These are phyloP conservation scores for Sporothrix inflata DNA, from an alignment of 2,329 filamentous ascomycete genomes.

Conservation along the genomic window DNA sequence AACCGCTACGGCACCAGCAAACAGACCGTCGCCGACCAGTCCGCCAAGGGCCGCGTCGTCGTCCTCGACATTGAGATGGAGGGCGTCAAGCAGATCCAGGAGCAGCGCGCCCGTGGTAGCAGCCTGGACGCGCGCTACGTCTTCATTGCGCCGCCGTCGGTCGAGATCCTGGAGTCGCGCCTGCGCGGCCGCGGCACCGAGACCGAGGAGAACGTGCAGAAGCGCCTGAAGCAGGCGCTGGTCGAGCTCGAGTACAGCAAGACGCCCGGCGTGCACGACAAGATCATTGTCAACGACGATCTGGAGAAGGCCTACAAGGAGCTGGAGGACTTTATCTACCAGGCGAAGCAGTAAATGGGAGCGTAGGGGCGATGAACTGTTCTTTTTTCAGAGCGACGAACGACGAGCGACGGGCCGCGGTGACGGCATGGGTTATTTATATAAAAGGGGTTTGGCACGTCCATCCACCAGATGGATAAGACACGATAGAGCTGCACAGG, in stretches of 20 bases:
- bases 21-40: slow-evolving; percentile 65
- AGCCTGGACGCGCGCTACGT: slow-evolving; percentile 76
- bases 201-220: slow-evolving; percentile 69
- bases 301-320: slow-evolving; percentile 56
- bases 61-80: slow-evolving; percentile 98
- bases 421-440: too few species aligned
- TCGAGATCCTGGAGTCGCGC: slow-evolving; percentile 73
- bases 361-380: neutral
- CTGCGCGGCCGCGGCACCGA: slow-evolving; percentile 79
- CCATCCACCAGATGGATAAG: neutral
- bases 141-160: slow-evolving; percentile 80
- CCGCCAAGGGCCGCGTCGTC: slow-evolving; percentile 71
- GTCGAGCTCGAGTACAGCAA: slow-evolving; percentile 74
- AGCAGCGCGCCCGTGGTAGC: slow-evolving; percentile 48
- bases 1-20: slow-evolving; percentile 88
- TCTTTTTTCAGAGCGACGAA: neutral
- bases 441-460: neutral
- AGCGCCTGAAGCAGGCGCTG: slow-evolving; percentile 71
- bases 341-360: slow-evolving; percentile 32
- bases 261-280: slow-evolving; percentile 61
- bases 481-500: neutral
- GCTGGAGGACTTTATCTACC: slow-evolving; percentile 55
- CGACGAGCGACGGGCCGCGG: too few species aligned
- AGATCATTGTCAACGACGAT: slow-evolving; percentile 45
- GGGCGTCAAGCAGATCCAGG: slow-evolving; percentile 86